Base-by-base conservation (phyloP, 1,284 basidiomycete genomes). In the Rhodotorula sp. region DNA sequence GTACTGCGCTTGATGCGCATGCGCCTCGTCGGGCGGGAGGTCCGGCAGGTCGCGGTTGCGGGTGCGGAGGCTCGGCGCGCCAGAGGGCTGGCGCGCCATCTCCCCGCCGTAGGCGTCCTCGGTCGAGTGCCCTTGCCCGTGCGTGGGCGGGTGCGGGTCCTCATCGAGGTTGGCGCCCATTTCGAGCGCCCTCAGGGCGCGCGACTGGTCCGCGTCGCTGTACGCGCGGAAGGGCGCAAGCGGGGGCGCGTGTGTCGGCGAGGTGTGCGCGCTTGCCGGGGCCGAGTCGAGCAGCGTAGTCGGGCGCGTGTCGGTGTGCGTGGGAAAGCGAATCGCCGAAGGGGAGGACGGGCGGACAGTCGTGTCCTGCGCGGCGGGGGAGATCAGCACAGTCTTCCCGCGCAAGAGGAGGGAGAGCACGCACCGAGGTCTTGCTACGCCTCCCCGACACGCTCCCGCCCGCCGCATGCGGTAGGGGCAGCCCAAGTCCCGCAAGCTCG, bases 121-220 rank as follows among this genome's bases (percentile, higher is more conserved):
- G 53, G 34, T 13, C 29, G 53, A 21, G 53, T 17, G 32, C 32
- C 22, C 21, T 9, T 19, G 19, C 53, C 19, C 32, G 32, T 29
- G 27, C 25, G 37, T 19, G 39, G n/a, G 27, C 37, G 3, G n/a
- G n/a, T 29, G 50, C 50, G n/a, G n/a, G n/a, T 21, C n/a, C 54
- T 70, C 68, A 60, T 70, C 68, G 15, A 57, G 25, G 48, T 70
- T 70, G 22, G 68, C 68, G 27, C 64, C 68, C 7, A 62, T 19
- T n/a, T 66, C 59, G 59, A 70, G 68, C 29, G 68, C 68, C 1
- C 37, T 46, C 27, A 51, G 32, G 12, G 68, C 68, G 37, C 55
- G 61, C 4, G 22, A 13, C n/a, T 53, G 51, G 44, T 69, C 68
- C 9, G 36, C 37, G 37, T 66, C 36, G 63, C 51, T 25, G 59